Evolutionary conservation across 768 basidiomycete genomes (phyloP).

Genomic region (Suillus hirtellus): DNA sequence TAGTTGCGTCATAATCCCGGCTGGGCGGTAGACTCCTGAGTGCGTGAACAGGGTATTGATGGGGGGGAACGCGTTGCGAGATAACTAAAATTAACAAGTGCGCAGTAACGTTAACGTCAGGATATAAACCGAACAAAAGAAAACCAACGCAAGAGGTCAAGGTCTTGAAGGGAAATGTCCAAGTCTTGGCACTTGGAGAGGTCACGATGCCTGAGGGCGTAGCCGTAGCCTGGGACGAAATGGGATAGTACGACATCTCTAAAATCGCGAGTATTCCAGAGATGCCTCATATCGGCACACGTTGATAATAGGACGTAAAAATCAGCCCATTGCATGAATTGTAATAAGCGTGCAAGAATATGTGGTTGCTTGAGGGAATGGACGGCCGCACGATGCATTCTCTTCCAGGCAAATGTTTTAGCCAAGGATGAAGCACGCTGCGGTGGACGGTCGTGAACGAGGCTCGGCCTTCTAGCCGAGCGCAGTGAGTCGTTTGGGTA

Average conservation of each 20-base stretch:
- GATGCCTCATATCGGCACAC: slow-evolving; percentile 34
- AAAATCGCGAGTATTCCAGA: slow-evolving; percentile 34
- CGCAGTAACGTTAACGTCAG: slow-evolving; percentile 13
- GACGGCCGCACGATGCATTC: slow-evolving; percentile 28
- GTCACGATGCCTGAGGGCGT: slow-evolving; percentile 44
- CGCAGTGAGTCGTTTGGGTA: neutral
- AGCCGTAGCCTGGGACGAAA: slow-evolving; percentile 60
- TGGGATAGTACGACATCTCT: slow-evolving; percentile 42
- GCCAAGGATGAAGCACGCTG: slow-evolving; percentile 8
- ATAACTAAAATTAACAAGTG: slow-evolving; percentile 44
- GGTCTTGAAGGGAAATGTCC: slow-evolving; percentile 54
- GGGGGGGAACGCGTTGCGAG: slow-evolving; percentile 63
- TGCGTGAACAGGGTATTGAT: slow-evolving; percentile 71
- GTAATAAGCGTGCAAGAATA: slow-evolving; percentile 36
- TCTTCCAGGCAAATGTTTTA: slow-evolving; percentile 27
- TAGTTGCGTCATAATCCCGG: slow-evolving; percentile 31
- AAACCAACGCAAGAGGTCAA: slow-evolving; percentile 65
- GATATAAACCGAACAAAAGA: slow-evolving; percentile 15
- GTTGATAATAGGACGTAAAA: slow-evolving; percentile 41
- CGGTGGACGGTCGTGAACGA: neutral
- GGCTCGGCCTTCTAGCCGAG: slow-evolving; percentile 8
- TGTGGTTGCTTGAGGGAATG: slow-evolving; percentile 35
- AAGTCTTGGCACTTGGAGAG: slow-evolving; percentile 44
- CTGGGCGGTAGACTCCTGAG: slow-evolving; percentile 41
- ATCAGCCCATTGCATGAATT: slow-evolving; percentile 37